Evolutionary conservation across 371 early-diverging fungal genomes (phyloP).

Genomic region (Rhizopus sp.): DNA sequence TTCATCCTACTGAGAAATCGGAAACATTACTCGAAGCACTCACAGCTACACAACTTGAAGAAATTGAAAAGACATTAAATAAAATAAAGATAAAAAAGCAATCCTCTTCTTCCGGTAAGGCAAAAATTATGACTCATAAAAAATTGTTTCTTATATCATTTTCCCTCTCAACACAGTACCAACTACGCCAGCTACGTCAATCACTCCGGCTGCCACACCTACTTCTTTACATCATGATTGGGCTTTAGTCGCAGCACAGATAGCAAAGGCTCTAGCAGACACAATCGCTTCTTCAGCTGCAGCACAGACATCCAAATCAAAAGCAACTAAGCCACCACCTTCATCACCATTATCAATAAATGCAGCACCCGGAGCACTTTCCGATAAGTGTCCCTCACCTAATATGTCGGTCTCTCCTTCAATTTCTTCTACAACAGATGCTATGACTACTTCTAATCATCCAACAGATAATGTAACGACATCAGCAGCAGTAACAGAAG

Average conservation of each 20-base stretch:
- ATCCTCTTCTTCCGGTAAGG: constrained; percentile 18
- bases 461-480: constrained; percentile 1
- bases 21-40: constrained; percentile 27
- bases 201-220: constrained; percentile 15
- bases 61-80: constrained; percentile 26
- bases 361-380: background rate
- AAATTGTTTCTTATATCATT: background rate
- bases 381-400: constrained; percentile 7
- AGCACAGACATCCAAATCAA: constrained; percentile 1
- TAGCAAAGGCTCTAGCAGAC: constrained; percentile 29
- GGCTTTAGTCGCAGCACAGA: constrained; percentile 30
- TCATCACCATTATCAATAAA: background rate
- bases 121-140: constrained; percentile 5
- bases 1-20: constrained; percentile 34
- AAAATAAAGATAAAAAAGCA: constrained; percentile 30
- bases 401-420: background rate
- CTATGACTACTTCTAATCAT: background rate
- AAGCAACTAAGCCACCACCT: constrained; percentile 15
- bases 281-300: constrained; percentile 11
- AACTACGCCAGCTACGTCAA: constrained; percentile 1
- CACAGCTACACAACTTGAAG: constrained; percentile 30
- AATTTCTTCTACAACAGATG: background rate
- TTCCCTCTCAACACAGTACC: constrained; percentile 3
- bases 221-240: constrained; percentile 23
- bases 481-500: background rate